These are phyloP conservation scores for Chrysoporthe puriensis DNA, from an alignment of 2,329 filamentous ascomycete species.

Conservation along the genomic window DNA sequence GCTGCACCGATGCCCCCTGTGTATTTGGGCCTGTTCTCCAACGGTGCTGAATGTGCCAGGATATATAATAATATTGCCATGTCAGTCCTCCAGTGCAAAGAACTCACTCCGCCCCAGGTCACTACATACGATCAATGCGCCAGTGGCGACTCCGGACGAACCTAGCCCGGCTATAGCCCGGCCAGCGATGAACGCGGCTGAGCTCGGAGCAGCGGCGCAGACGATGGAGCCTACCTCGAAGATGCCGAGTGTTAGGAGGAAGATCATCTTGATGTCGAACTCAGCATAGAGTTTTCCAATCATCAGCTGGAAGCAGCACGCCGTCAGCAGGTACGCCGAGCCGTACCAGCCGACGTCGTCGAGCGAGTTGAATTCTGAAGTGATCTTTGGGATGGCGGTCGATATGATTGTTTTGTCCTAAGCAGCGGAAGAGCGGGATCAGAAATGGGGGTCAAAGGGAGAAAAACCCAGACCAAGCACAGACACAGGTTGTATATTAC, in stretches of 20 bases:
- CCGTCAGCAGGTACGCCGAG: not conserved
- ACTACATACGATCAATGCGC: not conserved
- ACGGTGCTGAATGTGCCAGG: not conserved
- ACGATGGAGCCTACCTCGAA: slow-evolving; percentile 9
- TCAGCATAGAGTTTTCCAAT: slow-evolving; percentile 7
- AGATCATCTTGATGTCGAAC: not conserved
- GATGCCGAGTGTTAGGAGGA: not conserved
- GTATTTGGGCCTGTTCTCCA: slow-evolving; percentile 10
- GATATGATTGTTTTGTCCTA: slow-evolving; percentile 5
- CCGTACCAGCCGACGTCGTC: slow-evolving; percentile 14
- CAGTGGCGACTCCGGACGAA: not conserved
- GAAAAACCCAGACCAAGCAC: not conserved
- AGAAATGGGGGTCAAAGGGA: not conserved
- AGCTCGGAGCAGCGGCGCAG: slow-evolving; percentile 12
- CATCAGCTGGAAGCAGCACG: not conserved
- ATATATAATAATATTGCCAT: not conserved
- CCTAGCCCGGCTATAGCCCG: slow-evolving; percentile 10
- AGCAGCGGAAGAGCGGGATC: not conserved
- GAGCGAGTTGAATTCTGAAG: not conserved
- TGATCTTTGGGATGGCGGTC: not conserved
- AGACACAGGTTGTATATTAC: not conserved
- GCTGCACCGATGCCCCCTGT: slow-evolving; percentile 6
- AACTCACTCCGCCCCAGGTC: not conserved
- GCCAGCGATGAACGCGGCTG: slow-evolving; percentile 2
- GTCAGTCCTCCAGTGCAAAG: not conserved